Percentiles rank a stretch among this genome's conserved stretches.
Conservation (phyloP, 495 filamentous ascomycete species). For the Trichoderma gamsii region DNA sequence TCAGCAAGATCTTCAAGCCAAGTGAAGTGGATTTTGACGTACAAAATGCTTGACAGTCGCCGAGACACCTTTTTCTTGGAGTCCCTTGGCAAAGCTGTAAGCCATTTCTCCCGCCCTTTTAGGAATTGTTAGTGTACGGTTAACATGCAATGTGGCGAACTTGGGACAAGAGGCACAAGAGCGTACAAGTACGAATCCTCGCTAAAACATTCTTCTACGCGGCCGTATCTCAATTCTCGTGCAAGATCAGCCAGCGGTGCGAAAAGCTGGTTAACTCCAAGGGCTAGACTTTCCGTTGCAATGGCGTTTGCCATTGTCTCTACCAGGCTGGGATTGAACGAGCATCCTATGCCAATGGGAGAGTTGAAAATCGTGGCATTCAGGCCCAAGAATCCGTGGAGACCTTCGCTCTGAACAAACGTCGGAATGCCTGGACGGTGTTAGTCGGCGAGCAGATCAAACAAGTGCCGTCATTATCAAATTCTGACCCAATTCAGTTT, state of each 20-base stretch:
- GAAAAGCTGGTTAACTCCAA: slow-evolving; percentile 65
- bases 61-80: slow-evolving; percentile 57
- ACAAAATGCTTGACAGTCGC: slow-evolving; percentile 65
- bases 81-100: slow-evolving; percentile 53
- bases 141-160: background rate
- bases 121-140: background rate
- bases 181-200: slow-evolving; percentile 54
- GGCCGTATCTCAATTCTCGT: slow-evolving; percentile 60
- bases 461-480: background rate
- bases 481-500: slow-evolving; percentile 33
- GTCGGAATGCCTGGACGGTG: slow-evolving; percentile 51
- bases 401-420: slow-evolving; percentile 63
- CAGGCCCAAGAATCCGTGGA: slow-evolving; percentile 62
- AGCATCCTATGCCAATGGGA: slow-evolving; percentile 62
- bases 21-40: slow-evolving; percentile 17
- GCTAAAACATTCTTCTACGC: slow-evolving; percentile 63
- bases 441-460: slow-evolving; percentile 32
- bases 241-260: slow-evolving; percentile 62
- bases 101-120: slow-evolving; percentile 43
- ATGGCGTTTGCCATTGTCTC: slow-evolving; percentile 57
- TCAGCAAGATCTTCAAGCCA: background rate
- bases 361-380: slow-evolving; percentile 74
- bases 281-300: slow-evolving; percentile 52
- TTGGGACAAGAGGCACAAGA: too few relatives aligned
- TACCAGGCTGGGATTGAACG: slow-evolving; percentile 54